Conservation (phyloP, 352 stramenopile species). For the Blastocystis sp. region DNA sequence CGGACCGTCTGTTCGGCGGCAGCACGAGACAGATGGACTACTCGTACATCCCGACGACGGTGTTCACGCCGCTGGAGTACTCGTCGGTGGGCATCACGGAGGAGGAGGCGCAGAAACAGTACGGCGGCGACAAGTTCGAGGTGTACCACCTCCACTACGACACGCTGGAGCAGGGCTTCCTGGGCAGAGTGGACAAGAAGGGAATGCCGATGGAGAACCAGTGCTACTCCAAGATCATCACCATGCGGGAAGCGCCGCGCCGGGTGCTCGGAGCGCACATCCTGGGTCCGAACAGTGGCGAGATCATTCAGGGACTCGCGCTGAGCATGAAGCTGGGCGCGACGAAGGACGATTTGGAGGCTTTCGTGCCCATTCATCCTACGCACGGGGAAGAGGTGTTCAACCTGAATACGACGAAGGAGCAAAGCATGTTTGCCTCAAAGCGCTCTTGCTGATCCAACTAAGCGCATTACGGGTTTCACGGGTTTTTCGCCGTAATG, state of each 20-base stretch:
- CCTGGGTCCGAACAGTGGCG: constrained; percentile 94
- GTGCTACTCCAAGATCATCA: constrained; percentile 93
- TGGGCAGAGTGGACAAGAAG: constrained; percentile 73
- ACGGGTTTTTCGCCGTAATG: not conserved
- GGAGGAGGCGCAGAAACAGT: constrained; percentile 87
- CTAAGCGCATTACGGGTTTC: constrained; percentile 38
- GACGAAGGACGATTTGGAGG: constrained; percentile 89
- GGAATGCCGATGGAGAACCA: constrained; percentile 79
- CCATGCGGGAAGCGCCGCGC: constrained; percentile 75
- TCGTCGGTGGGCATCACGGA: constrained; percentile 93
- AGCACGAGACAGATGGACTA: constrained; percentile 78
- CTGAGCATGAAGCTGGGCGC: constrained; percentile 91
- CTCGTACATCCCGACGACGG: constrained; percentile 78
- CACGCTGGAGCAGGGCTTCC: constrained; percentile 89
- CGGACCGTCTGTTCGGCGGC: constrained; percentile 87
- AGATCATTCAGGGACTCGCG: constrained; percentile 89
- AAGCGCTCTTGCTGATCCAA: constrained; percentile 90
- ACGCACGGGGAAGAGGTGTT: constrained; percentile 93
- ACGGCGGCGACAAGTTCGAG: constrained; percentile 89
- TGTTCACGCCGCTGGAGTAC: constrained; percentile 98
- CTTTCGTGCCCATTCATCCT: constrained; percentile 93
- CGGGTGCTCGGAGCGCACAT: constrained; percentile 96
- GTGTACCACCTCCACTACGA: constrained; percentile 91
- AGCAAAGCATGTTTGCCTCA: constrained; percentile 86
- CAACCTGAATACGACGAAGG: constrained; percentile 90